A percentile compares a stretch with the other conserved stretches of the same genome.
These are phyloP conservation scores for Venturia oleaginea DNA, from an alignment of 2,329 filamentous ascomycete genomes.

Conservation along the genomic window DNA sequence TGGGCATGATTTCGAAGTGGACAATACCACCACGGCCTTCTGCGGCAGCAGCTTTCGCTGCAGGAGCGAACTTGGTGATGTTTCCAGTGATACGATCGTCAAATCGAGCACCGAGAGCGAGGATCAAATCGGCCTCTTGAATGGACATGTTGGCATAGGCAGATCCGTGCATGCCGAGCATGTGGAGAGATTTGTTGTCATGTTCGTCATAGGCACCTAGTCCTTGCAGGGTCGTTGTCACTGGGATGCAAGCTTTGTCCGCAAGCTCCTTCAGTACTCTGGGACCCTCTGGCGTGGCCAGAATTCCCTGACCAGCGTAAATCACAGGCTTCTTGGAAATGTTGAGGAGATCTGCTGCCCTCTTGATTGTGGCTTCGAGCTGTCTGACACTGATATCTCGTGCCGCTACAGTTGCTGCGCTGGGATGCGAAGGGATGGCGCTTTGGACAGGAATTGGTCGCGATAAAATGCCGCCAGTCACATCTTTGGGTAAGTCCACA, in stretches of 20 bases:
- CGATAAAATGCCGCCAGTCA: conserved; percentile 76
- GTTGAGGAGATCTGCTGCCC: conserved; percentile 76
- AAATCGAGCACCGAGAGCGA: conserved; percentile 87
- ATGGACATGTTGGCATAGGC: conserved; percentile 98
- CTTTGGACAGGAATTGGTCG: conserved; percentile 74
- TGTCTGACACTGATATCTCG: conserved; percentile 64
- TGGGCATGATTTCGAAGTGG: conserved; percentile 97
- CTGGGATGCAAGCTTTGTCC: conserved; percentile 84
- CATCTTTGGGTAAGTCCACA: conserved; percentile 92
- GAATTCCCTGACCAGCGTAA: conserved; percentile 85
- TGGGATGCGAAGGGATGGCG: conserved; percentile 68
- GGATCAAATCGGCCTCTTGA: conserved; percentile 91
- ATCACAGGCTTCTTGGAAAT: conserved; percentile 88
- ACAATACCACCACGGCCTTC: conserved; percentile 89
- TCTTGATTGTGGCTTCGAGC: conserved; percentile 62
- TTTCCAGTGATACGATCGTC: conserved; percentile 88
- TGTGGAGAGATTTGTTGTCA: conserved; percentile 88
- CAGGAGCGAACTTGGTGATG: conserved; percentile 79
- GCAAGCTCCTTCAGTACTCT: conserved; percentile 74
- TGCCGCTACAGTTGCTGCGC: conserved; percentile 74
- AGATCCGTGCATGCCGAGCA: conserved; percentile 97
- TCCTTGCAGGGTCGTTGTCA: conserved; percentile 91
- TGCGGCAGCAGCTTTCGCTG: conserved; percentile 71
- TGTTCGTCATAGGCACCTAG: conserved; percentile 89
- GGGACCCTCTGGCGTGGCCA: conserved; percentile 70